Percentiles rank a stretch among this genome's conserved stretches.
Conservation (phyloP, 352 stramenopile species). For the Globisporangium sylvaticum region DNA sequence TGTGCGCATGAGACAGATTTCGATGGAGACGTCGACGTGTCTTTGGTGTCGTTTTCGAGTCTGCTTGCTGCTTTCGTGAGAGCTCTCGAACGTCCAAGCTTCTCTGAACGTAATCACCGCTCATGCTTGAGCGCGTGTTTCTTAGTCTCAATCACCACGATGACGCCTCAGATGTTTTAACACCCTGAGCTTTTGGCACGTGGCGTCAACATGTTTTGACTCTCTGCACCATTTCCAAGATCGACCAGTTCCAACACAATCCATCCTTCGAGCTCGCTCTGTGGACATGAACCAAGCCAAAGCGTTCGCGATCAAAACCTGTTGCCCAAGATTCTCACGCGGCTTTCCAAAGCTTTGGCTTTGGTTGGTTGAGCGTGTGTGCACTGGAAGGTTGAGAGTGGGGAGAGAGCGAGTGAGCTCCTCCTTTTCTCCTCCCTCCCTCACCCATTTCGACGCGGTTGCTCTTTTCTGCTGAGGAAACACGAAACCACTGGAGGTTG, state of each 20-base stretch:
- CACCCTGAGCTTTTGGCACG: too few species aligned
- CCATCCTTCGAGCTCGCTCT: too few species aligned
- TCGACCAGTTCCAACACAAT: background rate
- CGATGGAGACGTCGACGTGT: background rate
- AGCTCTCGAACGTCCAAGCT: too few species aligned
- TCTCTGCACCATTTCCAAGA: background rate
- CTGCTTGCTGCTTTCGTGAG: too few species aligned
- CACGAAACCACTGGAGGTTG: background rate
- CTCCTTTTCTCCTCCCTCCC: background rate
- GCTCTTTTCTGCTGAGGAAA: background rate
- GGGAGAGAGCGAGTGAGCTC: background rate
- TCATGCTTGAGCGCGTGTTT: too few species aligned
- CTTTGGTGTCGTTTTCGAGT: background rate
- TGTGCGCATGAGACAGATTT: background rate
- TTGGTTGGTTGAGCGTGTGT: background rate
- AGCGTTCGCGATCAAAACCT: too few species aligned
- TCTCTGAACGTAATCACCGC: too few species aligned
- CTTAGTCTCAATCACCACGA: too few species aligned
- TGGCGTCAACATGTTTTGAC: background rate
- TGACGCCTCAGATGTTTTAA: too few species aligned
- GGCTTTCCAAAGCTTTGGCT: background rate
- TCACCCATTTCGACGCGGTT: constrained; percentile 1
- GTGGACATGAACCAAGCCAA: too few species aligned
- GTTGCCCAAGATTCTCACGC: background rate
- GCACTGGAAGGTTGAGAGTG: background rate